Base-by-base conservation (phyloP, 345 rosid species). In the Dovyalis caffra region DNA sequence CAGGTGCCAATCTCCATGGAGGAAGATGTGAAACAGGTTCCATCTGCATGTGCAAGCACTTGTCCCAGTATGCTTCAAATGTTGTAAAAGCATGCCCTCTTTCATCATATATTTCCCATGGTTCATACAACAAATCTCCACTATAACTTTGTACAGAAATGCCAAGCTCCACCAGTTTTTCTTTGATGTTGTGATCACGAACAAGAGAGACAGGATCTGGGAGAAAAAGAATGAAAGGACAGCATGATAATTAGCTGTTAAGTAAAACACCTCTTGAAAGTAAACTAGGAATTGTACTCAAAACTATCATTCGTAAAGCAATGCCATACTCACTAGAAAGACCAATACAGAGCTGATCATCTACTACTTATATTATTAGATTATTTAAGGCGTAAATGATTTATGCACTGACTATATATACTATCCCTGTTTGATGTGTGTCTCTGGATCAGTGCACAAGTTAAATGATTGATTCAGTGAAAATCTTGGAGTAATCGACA, bases 51-150 rank as follows among this genome's bases (percentile, higher is more conserved):
- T 82, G 82, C 86, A 88, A 83, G 82, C 92, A 91, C 80, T 85
- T 89, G 68, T 86, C 81, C 99, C 97, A 92, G 53, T 87, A 95
- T 25, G 89, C 79, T 64, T 80, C 85, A 68, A 95, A 92, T 67
- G 77, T 91, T 7, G 88, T 85, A 83, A 92, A 91, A 78, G 95
- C 89, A 72, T 77, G 81, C 26, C 99, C 93, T 69, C 74, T 82
- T 69, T 89, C 91, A 38, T 88, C 79, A 66, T 89, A 90, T 73
- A 92, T 88, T 71, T 91, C 97, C 97, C 99, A 95, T 6, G 99
- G 99, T 77, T 95, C 97, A 80, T 86, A 89, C 83, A 95, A 71
- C 70, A 92, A 81, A 90, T 95, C 99, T 11, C 91, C 97, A 78
- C 89, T 95, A 70, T 83, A 95, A 87, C 92, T 92, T 76, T 92